A percentile compares a stretch with the other conserved stretches of the same genome.
phyloP scores from a whole-genome alignment of 2,329 filamentous ascomycete species.

The Nemania serpens region DNA sequence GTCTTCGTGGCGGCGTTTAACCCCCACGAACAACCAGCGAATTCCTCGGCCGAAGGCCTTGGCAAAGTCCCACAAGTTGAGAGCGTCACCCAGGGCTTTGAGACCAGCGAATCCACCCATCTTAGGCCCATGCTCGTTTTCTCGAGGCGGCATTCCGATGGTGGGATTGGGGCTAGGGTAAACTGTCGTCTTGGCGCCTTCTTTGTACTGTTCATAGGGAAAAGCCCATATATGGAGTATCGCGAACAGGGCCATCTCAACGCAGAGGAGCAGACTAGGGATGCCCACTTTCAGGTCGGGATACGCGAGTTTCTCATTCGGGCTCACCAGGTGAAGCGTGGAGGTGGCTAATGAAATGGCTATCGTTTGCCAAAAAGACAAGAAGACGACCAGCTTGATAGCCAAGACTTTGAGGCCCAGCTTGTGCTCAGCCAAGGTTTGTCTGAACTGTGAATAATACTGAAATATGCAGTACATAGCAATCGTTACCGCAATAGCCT shows the following conservation, averaged over 20 bases:
- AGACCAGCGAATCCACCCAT: constrained; percentile 68
- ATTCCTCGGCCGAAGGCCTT: constrained; percentile 79
- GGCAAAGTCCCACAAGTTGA: constrained; percentile 82
- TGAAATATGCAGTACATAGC: constrained; percentile 91
- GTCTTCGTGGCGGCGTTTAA: constrained; percentile 62
- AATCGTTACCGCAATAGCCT: constrained; percentile 73
- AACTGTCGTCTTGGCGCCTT: constrained; percentile 49
- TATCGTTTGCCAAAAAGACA: constrained; percentile 82
- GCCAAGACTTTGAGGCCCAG: constrained; percentile 82
- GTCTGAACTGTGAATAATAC: constrained; percentile 79
- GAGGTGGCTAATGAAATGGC: constrained; percentile 59
- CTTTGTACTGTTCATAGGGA: constrained; percentile 71
- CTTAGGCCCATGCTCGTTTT: constrained; percentile 56
- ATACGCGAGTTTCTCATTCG: constrained; percentile 66
- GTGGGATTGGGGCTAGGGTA: constrained; percentile 52
- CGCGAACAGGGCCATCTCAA: constrained; percentile 85
- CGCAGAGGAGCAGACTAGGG: constrained; percentile 74
- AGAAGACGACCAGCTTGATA: constrained; percentile 90
- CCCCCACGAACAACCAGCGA: constrained; percentile 79
- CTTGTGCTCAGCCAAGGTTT: constrained; percentile 68
- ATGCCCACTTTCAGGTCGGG: constrained; percentile 83
- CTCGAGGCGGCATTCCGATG: constrained; percentile 45
- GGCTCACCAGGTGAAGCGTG: constrained; percentile 64
- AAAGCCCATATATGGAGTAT: constrained; percentile 83
- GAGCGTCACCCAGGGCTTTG: constrained; percentile 69